phyloP scores from a whole-genome alignment of 2,329 filamentous ascomycete genomes.

The Diaporthe eres region DNA sequence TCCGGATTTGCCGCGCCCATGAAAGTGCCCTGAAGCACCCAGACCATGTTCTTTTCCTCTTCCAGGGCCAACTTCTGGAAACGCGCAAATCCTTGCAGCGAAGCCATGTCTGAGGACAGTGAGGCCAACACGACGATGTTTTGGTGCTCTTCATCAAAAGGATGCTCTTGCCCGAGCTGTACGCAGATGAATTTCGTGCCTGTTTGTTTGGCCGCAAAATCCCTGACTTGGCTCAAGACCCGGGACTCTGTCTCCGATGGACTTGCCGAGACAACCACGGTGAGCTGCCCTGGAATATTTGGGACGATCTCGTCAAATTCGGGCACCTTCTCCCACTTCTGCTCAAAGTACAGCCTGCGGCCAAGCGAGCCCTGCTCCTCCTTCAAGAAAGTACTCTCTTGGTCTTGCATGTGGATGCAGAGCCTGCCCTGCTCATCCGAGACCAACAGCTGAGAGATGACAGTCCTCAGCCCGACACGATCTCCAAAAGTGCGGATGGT shows the following conservation, averaged over 20 bases:
- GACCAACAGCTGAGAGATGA: slow-evolving; percentile 12
- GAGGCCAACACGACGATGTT: neutral
- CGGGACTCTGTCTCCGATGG: neutral
- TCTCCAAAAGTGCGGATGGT: slow-evolving; percentile 6
- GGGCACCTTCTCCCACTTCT: neutral
- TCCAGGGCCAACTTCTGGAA: slow-evolving; percentile 9
- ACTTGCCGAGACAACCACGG: neutral
- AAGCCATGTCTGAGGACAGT: neutral
- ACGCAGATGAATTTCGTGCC: neutral
- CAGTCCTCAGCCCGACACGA: neutral
- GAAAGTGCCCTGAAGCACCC: slow-evolving; percentile 8
- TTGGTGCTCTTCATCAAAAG: neutral
- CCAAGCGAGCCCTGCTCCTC: slow-evolving; percentile 20
- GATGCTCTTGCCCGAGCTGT: neutral
- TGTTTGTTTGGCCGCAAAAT: neutral
- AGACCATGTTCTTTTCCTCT: slow-evolving; percentile 27
- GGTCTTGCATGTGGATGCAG: slow-evolving; percentile 20
- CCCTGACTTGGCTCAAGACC: neutral
- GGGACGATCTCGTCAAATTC: neutral
- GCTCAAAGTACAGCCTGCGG: slow-evolving; percentile 14
- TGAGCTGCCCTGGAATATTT: neutral
- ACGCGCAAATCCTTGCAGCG: neutral
- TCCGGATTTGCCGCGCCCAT: slow-evolving; percentile 1
- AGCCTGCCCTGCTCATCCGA: slow-evolving; percentile 20
- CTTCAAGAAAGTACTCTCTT: slow-evolving; percentile 20